phyloP scores from a whole-genome alignment of 140 eudicot species.

The Cichorium intybus region DNA sequence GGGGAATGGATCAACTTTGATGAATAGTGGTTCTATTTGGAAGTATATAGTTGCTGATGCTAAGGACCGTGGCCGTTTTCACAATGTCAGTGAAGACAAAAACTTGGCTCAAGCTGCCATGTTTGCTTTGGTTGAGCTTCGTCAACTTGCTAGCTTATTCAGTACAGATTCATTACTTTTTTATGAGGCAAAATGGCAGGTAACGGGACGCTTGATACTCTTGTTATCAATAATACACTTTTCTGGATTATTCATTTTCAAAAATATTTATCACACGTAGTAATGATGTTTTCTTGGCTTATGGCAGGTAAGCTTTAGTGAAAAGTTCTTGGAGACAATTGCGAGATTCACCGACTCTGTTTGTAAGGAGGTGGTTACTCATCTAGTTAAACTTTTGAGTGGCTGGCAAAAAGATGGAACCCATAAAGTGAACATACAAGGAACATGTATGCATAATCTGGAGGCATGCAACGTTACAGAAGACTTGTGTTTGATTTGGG shows the following conservation, averaged over 20 bases:
- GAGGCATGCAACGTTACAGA: constrained; percentile 37
- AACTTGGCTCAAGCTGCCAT: constrained; percentile 34
- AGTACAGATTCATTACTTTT: constrained; percentile 32
- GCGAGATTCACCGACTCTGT: constrained; percentile 9
- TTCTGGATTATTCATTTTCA: neutral
- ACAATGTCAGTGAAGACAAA: constrained; percentile 46
- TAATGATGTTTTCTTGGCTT: neutral
- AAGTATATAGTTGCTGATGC: constrained; percentile 52
- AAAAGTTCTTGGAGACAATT: constrained; percentile 38
- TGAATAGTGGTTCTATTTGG: constrained; percentile 66
- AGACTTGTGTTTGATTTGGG: constrained; percentile 44
- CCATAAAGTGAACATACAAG: too few species aligned
- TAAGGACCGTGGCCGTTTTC: constrained; percentile 46
- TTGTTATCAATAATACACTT: neutral
- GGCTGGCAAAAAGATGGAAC: constrained; percentile 34
- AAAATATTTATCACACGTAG: neutral
- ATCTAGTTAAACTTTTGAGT: constrained; percentile 27
- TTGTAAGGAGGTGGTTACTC: constrained; percentile 26
- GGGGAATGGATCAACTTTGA: constrained; percentile 62
- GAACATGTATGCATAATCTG: neutral
- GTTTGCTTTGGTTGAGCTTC: constrained; percentile 32
- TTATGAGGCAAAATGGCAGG: constrained; percentile 58
- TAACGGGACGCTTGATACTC: neutral
- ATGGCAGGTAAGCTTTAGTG: constrained; percentile 44
- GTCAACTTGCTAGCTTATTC: constrained; percentile 28